Evolutionary conservation across 1,284 basidiomycete species (phyloP).

Genomic region (Ustilago esculenta): DNA sequence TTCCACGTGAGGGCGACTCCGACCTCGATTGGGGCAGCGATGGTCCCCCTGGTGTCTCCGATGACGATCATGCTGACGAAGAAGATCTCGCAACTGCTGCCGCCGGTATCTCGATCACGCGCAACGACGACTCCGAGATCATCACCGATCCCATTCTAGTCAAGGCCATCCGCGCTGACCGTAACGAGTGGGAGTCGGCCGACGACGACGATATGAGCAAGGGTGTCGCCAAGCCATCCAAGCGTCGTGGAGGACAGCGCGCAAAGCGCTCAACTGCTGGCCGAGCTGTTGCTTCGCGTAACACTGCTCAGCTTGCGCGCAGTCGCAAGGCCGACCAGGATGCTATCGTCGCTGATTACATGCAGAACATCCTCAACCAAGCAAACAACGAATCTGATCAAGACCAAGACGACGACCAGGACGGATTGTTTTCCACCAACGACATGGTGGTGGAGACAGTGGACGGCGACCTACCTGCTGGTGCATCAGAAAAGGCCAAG

Average conservation of each 20-base stretch:
- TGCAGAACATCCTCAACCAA: constrained; percentile 57
- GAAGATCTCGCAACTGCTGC: constrained; percentile 31
- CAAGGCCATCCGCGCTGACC: constrained; percentile 41
- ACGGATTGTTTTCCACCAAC: constrained; percentile 8
- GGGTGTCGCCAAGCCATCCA: constrained; percentile 13
- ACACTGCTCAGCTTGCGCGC: constrained; percentile 20
- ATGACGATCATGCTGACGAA: constrained; percentile 13
- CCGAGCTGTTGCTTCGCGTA: constrained; percentile 18
- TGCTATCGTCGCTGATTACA: constrained; percentile 62
- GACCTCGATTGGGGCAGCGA: constrained; percentile 64
- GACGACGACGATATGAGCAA: constrained; percentile 18
- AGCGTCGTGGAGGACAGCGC: constrained; percentile 36
- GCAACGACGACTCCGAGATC: constrained; percentile 9
- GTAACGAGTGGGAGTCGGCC: constrained; percentile 39
- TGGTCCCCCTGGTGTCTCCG: constrained; percentile 42
- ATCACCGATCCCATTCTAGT: constrained; percentile 38
- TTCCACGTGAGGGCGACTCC: constrained; percentile 56
- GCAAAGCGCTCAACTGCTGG: constrained; percentile 31
- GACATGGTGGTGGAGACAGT: constrained; percentile 29
- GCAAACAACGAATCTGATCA: constrained; percentile 16
- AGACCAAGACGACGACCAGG: constrained; percentile 13
- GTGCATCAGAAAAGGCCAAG: constrained; percentile 21
- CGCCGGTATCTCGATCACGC: constrained; percentile 42
- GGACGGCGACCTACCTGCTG: constrained; percentile 10
- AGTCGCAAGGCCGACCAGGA: constrained; percentile 48